Evolutionary conservation across 1,139 yeast genomes (phyloP), one percentile per base, ranked within the genome.

Genomic region (Eremothecium gossypii): DNA sequence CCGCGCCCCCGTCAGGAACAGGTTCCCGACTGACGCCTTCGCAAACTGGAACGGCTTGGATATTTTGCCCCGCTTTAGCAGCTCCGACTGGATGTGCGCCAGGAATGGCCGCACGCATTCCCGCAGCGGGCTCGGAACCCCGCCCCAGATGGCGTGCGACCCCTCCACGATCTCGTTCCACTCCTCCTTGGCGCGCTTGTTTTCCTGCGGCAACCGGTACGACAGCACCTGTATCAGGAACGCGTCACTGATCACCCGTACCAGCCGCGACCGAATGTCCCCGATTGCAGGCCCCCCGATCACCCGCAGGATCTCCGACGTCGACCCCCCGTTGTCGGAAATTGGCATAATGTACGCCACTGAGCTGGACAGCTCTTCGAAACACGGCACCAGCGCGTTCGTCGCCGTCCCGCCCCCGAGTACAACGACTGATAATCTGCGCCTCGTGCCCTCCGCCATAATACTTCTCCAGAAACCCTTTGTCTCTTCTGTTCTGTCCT

Each of bases 221-320:
- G 83, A 73, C 11, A 89, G 65, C 28, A 87, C 58, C 6, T 62
- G 54, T 11, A 70, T 66, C 38, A 80, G 55, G 9, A 54, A 49
- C 8, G 60, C 46, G 28, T 63, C 64, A 2, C 64, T 64, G 26
- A 87, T 81, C 42, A 89, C 65, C 42, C 93, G 64, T 0, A 89
- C 83, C 33, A 87, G 70, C 42, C 97, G 63, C 0, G 96, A 85
- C 39, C 97, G 66, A 4, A 89, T 72, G 57, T 89, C 97, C 2
- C 97, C 97, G 44, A 89, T 85, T 0, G 96, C 96, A 1, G 96
- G 95, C 0, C 96, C 96, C 1, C 96, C 96, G 14, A 89, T 71
- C 1, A 87, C 87, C 11, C 96, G 66, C n/a, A 87, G 71, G 30
- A 89, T 73, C 63, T 89, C 97, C 27, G 94, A 82, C 0, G 96